These are phyloP conservation scores for Boletus smithii DNA, from an alignment of 1,284 basidiomycete genomes.

Conservation along the genomic window DNA sequence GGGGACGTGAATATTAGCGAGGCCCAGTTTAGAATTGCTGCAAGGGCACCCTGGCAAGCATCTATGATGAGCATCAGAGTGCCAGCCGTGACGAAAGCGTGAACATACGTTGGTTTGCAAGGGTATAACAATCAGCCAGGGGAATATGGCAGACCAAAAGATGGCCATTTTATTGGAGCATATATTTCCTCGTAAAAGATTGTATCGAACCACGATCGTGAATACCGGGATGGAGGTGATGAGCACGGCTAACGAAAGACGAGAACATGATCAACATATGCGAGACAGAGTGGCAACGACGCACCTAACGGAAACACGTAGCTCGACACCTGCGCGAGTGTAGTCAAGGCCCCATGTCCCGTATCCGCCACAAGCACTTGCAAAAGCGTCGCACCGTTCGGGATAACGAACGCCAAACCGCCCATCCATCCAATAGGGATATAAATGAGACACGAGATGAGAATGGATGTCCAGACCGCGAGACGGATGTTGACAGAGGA, in stretches of 20 bases:
- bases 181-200: slow-evolving; percentile 26
- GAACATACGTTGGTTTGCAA: slow-evolving; percentile 26
- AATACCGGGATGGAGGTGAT: slow-evolving; percentile 27
- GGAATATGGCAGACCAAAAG: slow-evolving; percentile 25
- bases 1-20: slow-evolving; percentile 27
- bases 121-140: slow-evolving; percentile 24
- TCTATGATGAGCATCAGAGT: neutral
- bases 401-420: slow-evolving; percentile 13
- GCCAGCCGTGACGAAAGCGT: neutral
- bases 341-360: slow-evolving; percentile 2
- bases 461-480: slow-evolving; percentile 22
- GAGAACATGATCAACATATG: neutral
- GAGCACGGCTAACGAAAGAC: slow-evolving; percentile 30
- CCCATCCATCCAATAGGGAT: slow-evolving; percentile 27
- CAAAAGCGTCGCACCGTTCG: slow-evolving; percentile 14
- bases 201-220: slow-evolving; percentile 26
- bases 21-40: slow-evolving; percentile 25
- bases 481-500: slow-evolving; percentile 21
- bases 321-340: slow-evolving; percentile 18
- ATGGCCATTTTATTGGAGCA: slow-evolving; percentile 25
- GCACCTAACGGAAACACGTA: slow-evolving; percentile 25
- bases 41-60: slow-evolving; percentile 11
- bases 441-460: slow-evolving; percentile 26
- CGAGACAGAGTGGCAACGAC: neutral
- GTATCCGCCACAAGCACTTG: slow-evolving; percentile 13